Percentiles rank a stretch among this genome's conserved stretches.
These are phyloP conservation scores for Candida insectalens DNA, from an alignment of 805 yeast genomes.

Conservation along the genomic window DNA sequence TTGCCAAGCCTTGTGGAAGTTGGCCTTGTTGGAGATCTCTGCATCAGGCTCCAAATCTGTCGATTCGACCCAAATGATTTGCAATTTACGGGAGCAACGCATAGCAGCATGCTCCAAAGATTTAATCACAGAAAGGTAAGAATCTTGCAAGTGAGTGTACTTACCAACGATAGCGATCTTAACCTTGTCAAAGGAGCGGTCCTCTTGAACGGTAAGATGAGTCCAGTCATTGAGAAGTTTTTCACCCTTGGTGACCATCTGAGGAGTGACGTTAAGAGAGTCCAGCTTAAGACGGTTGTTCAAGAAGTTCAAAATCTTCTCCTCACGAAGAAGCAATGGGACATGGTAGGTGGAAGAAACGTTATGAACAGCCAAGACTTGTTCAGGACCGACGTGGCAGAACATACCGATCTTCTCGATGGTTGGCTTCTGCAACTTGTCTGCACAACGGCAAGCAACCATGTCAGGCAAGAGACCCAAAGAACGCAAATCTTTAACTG, in stretches of 20 bases:
- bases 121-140: slow-evolving; percentile 90
- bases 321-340: slow-evolving; percentile 83
- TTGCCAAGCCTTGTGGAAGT: slow-evolving; percentile 95
- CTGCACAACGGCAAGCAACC: slow-evolving; percentile 95
- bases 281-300: slow-evolving; percentile 55
- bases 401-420: slow-evolving; percentile 96
- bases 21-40: slow-evolving; percentile 53
- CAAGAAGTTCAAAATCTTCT: slow-evolving; percentile 70
- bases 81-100: slow-evolving; percentile 75
- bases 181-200: slow-evolving; percentile 75
- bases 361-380: slow-evolving; percentile 94
- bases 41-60: slow-evolving; percentile 74
- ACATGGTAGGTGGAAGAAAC: slow-evolving; percentile 96
- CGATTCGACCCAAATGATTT: slow-evolving; percentile 95
- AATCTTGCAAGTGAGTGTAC: slow-evolving; percentile 91
- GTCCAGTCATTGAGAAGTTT: slow-evolving; percentile 71
- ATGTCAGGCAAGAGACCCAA: slow-evolving; percentile 92
- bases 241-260: slow-evolving; percentile 56
- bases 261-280: slow-evolving; percentile 34
- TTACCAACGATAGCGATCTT: slow-evolving; percentile 96
- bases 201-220: slow-evolving; percentile 67
- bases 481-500: slow-evolving; percentile 92
- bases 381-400: slow-evolving; percentile 98
- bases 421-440: slow-evolving; percentile 72
- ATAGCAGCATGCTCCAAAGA: slow-evolving; percentile 92